A percentile compares a stretch with the other conserved stretches of the same genome.
Conservation (phyloP, 1,284 basidiomycete species). For the Puccinia coronata region DNA sequence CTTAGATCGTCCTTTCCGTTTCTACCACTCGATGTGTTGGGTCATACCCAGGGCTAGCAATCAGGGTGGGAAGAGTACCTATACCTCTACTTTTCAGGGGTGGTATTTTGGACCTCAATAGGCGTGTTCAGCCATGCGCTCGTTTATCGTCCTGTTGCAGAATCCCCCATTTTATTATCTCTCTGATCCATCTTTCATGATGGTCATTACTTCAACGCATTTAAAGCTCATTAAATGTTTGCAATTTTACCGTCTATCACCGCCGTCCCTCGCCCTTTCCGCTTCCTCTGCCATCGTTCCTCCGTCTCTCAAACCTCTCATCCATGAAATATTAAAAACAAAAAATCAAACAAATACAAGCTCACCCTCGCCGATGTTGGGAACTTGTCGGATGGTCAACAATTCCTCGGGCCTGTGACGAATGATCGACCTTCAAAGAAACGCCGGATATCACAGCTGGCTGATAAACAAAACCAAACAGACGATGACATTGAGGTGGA, state of each 20-base stretch:
- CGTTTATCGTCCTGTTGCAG: background rate
- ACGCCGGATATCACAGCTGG: constrained; percentile 40
- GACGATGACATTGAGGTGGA: constrained; percentile 32
- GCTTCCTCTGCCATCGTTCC: background rate
- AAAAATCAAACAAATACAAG: constrained; percentile 29
- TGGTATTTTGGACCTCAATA: too few relatives aligned
- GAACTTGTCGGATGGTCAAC: constrained; percentile 36
- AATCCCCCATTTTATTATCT: background rate
- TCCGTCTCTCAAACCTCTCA: too few relatives aligned
- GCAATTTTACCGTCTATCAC: background rate
- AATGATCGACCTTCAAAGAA: constrained; percentile 42
- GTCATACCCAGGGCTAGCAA: too few relatives aligned
- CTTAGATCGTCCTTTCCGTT: background rate
- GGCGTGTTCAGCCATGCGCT: too few relatives aligned
- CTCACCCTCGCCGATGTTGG: constrained; percentile 49
- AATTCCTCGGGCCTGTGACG: background rate
- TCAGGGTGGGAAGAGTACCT: too few relatives aligned
- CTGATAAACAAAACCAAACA: constrained; percentile 28
- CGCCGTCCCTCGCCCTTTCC: background rate
- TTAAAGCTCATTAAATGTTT: constrained; percentile 17
- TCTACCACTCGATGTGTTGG: background rate
- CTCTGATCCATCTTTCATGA: background rate
- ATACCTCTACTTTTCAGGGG: background rate
- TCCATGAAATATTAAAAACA: too few relatives aligned
- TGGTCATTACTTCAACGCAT: background rate